Evolutionary conservation across 192 early-diverging fungal genomes (phyloP).

Genomic region (Thamnidium elegans): DNA sequence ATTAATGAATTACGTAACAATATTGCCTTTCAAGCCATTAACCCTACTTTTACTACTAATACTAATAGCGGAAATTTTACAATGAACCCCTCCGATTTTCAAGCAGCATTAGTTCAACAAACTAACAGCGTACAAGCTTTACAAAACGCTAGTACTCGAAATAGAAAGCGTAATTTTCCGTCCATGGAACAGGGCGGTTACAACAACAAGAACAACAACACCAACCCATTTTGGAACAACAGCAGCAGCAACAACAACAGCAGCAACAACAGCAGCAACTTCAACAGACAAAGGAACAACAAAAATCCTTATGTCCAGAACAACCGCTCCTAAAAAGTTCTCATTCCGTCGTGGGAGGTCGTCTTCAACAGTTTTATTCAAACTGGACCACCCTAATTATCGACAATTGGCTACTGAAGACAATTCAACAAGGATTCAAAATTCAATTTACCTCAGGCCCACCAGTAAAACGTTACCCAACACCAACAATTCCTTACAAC

Average conservation of each 20-base stretch:
- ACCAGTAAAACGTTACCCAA: neutral
- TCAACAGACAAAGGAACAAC: too few species aligned
- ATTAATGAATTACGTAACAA: neutral
- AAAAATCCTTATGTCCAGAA: too few species aligned
- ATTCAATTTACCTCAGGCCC: neutral
- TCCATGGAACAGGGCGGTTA: too few species aligned
- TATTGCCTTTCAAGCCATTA: neutral
- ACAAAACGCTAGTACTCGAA: neutral
- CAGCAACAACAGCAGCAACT: too few species aligned
- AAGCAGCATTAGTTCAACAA: neutral
- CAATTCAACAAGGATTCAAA: neutral
- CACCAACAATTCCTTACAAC: slow-evolving; percentile 15
- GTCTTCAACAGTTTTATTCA: neutral
- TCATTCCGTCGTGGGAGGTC: neutral
- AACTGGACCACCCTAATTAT: neutral
- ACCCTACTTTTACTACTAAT: neutral
- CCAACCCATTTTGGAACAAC: too few species aligned
- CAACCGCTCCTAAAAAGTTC: too few species aligned
- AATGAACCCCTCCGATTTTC: neutral
- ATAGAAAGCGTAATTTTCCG: too few species aligned
- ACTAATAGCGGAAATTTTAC: neutral
- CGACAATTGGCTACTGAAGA: too few species aligned
- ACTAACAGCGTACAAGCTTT: neutral
- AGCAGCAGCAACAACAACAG: too few species aligned
- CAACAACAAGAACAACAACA: too few species aligned